Evolutionary conservation across 441 rosid species (phyloP), one percentile per base, ranked within the genome.

Genomic region (Erodium texanum): DNA sequence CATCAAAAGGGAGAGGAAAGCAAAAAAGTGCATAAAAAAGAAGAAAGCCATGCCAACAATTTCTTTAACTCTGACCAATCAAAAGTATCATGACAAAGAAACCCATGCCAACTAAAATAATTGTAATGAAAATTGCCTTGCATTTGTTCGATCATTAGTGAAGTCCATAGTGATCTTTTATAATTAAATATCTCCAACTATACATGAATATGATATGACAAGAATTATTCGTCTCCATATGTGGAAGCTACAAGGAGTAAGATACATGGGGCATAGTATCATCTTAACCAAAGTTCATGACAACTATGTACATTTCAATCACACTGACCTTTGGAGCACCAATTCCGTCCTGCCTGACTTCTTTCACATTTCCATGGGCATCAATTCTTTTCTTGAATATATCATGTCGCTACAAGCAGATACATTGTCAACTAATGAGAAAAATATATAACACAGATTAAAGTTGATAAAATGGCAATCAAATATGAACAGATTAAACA

Each of bases 311-410:
- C 7, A 23, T 23, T 23, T 24, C 38, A 62, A 23, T 12, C 18
- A 5, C 12, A 50, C 76, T 38, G 62, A 83, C 89, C 85, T 85
- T 83, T 3, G 89, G 84, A 24, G 82, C 83, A 10, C 89, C 89
- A 69, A 85, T 81, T 4, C 83, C 84, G 62, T 80, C 87, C 50
- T 71, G 84, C 75, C 74, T 82, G 29, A 75, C 71, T 78, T 83
- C 87, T 8, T 77, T 75, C 43, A 81, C 84, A 71, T 82, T 78
- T 43, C 86, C 87, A 64, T 68, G 74, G 64, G 83, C 64, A 76
- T 85, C 82, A 68, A 85, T 75, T 67, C 89, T 77, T 74, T 75
- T 78, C 78, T 85, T 85, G 32, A 77, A 41, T 23, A 85, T 80
- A 50, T 85, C 89, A 77, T 85, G 90, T 52, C 78, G 79, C 88